These are phyloP conservation scores for Diversispora epigaea DNA, from an alignment of 192 early-diverging fungal genomes.

Conservation along the genomic window DNA sequence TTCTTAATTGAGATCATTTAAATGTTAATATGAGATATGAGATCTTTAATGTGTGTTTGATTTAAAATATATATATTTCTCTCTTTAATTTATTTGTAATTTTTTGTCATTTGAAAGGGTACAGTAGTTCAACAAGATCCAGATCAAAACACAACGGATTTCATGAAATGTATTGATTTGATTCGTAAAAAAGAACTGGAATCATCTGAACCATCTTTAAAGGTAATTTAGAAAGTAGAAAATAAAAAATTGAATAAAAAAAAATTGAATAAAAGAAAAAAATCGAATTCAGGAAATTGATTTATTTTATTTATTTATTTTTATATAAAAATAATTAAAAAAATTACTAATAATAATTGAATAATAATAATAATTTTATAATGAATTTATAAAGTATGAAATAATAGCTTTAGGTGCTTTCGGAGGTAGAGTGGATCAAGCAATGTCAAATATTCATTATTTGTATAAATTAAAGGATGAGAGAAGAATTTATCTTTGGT, in stretches of 20 bases:
- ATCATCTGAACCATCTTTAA: background rate
- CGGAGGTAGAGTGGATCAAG: constrained; percentile 89
- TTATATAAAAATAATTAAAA: no score
- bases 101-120: constrained; percentile 46
- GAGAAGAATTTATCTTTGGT: constrained; percentile 63
- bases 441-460: constrained; percentile 74
- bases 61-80: background rate
- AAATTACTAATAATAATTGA: background rate
- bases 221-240: no score
- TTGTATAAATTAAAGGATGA: constrained; percentile 63
- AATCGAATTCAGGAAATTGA: no score
- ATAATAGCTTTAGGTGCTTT: constrained; percentile 81
- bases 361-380: background rate
- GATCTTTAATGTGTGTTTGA: no score
- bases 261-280: no score
- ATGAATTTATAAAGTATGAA: constrained; percentile 42
- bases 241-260: no score
- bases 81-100: background rate
- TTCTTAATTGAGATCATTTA: no score
- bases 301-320: no score
- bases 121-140: constrained; percentile 43
- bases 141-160: constrained; percentile 75
- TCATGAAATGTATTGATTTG: constrained; percentile 78
- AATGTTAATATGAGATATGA: no score
- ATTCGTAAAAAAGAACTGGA: background rate